phyloP scores from a whole-genome alignment of 805 yeast genomes.

The Cyberlindnera amylophila region DNA sequence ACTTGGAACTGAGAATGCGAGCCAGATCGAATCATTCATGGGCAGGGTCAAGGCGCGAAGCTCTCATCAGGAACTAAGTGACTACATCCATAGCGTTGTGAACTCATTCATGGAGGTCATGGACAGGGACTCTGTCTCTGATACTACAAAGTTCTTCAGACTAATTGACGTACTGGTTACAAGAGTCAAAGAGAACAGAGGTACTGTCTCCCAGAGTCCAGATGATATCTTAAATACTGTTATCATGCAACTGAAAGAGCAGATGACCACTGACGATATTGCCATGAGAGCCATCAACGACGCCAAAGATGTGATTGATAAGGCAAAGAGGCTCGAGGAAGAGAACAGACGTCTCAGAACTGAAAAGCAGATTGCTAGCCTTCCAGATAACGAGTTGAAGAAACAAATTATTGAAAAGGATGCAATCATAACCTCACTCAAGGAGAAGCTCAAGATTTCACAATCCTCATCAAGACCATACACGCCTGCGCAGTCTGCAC shows the following conservation, averaged over 20 bases:
- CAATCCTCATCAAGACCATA: not conserved
- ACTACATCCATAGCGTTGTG: constrained; percentile 55
- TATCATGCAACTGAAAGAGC: constrained; percentile 57
- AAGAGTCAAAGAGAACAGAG: constrained; percentile 34
- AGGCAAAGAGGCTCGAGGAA: constrained; percentile 37
- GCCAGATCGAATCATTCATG: constrained; percentile 13
- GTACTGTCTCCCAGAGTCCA: constrained; percentile 38
- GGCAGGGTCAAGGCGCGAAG: constrained; percentile 26
- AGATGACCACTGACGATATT: constrained; percentile 71
- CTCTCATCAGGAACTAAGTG: constrained; percentile 53
- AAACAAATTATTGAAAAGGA: constrained; percentile 55
- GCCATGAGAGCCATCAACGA: constrained; percentile 61
- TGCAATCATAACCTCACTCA: constrained; percentile 16
- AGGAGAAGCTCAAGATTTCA: constrained; percentile 4
- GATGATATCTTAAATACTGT: constrained; percentile 56
- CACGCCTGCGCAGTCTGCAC: not conserved
- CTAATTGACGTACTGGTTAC: constrained; percentile 46
- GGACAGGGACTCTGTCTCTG: constrained; percentile 41
- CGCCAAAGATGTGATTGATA: constrained; percentile 39
- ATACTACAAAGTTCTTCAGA: constrained; percentile 45
- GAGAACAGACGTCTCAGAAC: constrained; percentile 17
- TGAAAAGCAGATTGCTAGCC: constrained; percentile 8
- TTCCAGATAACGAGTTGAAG: constrained; percentile 39
- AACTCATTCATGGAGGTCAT: constrained; percentile 52
- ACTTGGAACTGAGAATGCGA: constrained; percentile 24